Conservation (phyloP, 345 rosid species). For the Firmiana major region DNA sequence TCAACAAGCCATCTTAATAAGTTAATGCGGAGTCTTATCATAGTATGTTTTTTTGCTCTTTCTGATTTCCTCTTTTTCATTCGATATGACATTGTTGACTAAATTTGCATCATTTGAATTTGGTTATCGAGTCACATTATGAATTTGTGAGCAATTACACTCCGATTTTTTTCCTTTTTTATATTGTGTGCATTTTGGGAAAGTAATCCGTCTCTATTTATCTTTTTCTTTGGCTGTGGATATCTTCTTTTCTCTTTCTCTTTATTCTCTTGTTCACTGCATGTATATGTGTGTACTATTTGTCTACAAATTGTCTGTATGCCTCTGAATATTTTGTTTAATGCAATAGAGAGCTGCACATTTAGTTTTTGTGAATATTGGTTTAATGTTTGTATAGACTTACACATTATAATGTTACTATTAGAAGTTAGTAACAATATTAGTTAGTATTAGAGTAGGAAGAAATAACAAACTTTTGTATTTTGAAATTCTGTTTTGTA, state of each 20-base stretch:
- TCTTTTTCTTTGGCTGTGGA: slow-evolving; percentile 2
- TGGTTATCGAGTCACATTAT: not conserved
- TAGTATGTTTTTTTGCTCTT: not conserved
- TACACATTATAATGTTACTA: not conserved
- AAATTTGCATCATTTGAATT: not conserved
- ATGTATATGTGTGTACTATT: not conserved
- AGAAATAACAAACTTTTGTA: no score
- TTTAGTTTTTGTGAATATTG: not conserved
- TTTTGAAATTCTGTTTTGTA: no score
- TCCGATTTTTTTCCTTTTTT: not conserved
- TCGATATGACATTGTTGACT: not conserved
- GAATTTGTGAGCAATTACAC: not conserved
- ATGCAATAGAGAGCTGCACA: not conserved
- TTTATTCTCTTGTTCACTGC: not conserved
- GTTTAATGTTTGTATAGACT: not conserved
- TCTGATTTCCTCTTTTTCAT: not conserved
- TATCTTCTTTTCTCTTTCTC: not conserved
- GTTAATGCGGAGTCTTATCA: not conserved
- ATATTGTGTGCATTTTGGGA: slow-evolving; percentile 85
- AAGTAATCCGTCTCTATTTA: slow-evolving; percentile 44
- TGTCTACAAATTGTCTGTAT: not conserved
- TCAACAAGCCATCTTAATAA: not conserved
- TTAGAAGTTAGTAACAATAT: no score
- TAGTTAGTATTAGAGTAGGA: no score
- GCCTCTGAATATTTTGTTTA: slow-evolving; percentile 2